phyloP scores from a whole-genome alignment of 1,139 yeast genomes.

The Kurtzmaniella quercitrusa region DNA sequence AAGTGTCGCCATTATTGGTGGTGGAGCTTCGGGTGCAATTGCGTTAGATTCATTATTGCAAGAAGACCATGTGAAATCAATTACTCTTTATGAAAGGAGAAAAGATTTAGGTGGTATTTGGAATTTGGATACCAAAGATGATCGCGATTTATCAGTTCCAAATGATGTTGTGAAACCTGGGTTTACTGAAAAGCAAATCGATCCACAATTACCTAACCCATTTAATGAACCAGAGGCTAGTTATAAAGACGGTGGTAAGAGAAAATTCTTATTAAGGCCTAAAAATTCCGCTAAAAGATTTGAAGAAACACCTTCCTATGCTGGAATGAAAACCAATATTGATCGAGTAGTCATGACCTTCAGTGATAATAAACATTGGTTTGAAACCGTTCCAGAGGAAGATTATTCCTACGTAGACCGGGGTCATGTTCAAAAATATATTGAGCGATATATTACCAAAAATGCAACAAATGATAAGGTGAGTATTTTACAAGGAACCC shows the following conservation, averaged over 20 bases:
- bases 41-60: conserved; percentile 35
- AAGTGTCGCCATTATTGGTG: conserved; percentile 47
- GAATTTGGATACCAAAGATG: conserved; percentile 21
- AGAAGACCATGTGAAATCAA: conserved; percentile 20
- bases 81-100: conserved; percentile 29
- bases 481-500: conserved; percentile 24
- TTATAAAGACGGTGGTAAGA: conserved; percentile 1
- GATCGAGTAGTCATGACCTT: conserved; percentile 44
- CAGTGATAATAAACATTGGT: conserved; percentile 35
- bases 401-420: conserved; percentile 22
- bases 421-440: conserved; percentile 25
- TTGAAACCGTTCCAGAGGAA: conserved; percentile 14
- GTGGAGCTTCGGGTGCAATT: conserved; percentile 51
- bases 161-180: conserved; percentile 23
- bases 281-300: conserved; percentile 20
- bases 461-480: conserved; percentile 17
- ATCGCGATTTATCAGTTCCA: conserved; percentile 15
- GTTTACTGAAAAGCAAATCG: conserved; percentile 15
- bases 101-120: conserved; percentile 29
- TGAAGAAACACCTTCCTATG: conserved; percentile 37
- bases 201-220: conserved; percentile 31
- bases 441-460: conserved; percentile 28
- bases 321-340: conserved; percentile 35
- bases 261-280: conserved; percentile 9
- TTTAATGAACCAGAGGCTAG: conserved; percentile 12